These are phyloP conservation scores for Axilococcus clingmanii DNA, from an alignment of 139 green algal species.

Conservation along the genomic window DNA sequence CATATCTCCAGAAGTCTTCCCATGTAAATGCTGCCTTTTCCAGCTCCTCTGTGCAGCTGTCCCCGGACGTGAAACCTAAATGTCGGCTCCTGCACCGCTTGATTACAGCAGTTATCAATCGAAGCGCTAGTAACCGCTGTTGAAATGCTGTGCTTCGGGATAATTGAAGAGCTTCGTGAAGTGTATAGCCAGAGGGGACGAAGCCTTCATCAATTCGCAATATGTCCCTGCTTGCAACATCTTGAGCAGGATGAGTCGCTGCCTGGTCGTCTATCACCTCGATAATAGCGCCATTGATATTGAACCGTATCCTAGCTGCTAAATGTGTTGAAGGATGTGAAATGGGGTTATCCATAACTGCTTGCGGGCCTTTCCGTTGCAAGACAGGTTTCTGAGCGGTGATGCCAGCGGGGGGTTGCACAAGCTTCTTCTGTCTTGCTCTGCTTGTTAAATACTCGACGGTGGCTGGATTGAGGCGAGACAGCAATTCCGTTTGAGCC, in stretches of 20 bases:
- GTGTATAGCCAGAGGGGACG: slow-evolving; percentile 32
- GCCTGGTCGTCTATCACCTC: too few relatives aligned
- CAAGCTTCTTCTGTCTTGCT: neutral
- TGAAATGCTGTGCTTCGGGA: slow-evolving; percentile 30
- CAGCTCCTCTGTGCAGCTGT: too few relatives aligned
- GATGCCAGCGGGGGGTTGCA: too few relatives aligned
- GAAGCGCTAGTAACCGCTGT: slow-evolving; percentile 41
- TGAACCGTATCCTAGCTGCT: too few relatives aligned
- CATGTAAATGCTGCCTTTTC: slow-evolving; percentile 18
- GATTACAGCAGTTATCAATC: slow-evolving; percentile 37
- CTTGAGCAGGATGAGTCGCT: too few relatives aligned
- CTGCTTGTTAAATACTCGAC: slow-evolving; percentile 22
- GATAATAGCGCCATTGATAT: too few relatives aligned
- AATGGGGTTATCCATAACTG: too few relatives aligned
- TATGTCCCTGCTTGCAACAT: too few relatives aligned
- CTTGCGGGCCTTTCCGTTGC: neutral
- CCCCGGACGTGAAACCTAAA: too few relatives aligned
- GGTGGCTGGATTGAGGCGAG: slow-evolving; percentile 4
- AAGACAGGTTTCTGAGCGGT: too few relatives aligned
- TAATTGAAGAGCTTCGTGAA: slow-evolving; percentile 46
- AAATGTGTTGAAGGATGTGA: too few relatives aligned
- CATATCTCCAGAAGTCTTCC: slow-evolving; percentile 48
- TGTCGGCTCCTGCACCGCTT: neutral
- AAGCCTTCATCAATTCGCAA: too few relatives aligned
- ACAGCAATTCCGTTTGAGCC: slow-evolving; percentile 18